Base-by-base conservation (phyloP, 2,329 filamentous ascomycete species). In the Lachnellula hyalina region DNA sequence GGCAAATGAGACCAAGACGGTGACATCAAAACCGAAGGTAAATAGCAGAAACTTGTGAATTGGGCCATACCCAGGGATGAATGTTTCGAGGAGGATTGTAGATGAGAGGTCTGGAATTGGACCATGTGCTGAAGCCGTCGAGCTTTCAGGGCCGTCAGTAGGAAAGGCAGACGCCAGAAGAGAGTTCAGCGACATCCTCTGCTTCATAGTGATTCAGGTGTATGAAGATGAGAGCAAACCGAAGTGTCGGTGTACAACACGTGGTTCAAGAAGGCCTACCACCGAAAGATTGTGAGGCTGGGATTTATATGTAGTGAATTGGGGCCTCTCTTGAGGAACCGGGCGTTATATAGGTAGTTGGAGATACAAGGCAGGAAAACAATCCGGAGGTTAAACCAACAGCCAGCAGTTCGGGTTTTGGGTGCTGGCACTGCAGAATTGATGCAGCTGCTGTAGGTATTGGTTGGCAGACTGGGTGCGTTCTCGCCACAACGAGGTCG, bases 1-100 rank as follows among this genome's bases (percentile, higher is more conserved):
- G 7, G 58, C 63, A 11, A 66, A 49, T 2, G 67, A 62, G 2
- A 68, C 65, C 14, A 68, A 52, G 23, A 66, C 50, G 2, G 66
- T 68, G 34, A 70, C 61, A 55, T 69, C 65, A 47, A 69, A 61
- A 14, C 63, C 62, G 42, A 66, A 61, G 25, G 53, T 60, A 49
- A 56, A 57, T 23, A 69, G 63, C 21, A 67, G 44, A 41, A 68
- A 63, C 28, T 63, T 65, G 41, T 67, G 66, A 36, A 67, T 65
- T 11, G 62, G 59, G 9, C 62, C 61, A 57, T 69, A 70, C 19
- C 67, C 67, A 2, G 67, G 67, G 36, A 70, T 65, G 54, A 70
- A 64, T 2, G 63, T 61, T 40, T 70, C 67, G 5, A 70, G 58
- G 11, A 66, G 58, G 12, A 57, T 63, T 28, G 61, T 63, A 19